Conservation (phyloP, 129 eudicot genomes). For the Centrapalus pauciflorus region DNA sequence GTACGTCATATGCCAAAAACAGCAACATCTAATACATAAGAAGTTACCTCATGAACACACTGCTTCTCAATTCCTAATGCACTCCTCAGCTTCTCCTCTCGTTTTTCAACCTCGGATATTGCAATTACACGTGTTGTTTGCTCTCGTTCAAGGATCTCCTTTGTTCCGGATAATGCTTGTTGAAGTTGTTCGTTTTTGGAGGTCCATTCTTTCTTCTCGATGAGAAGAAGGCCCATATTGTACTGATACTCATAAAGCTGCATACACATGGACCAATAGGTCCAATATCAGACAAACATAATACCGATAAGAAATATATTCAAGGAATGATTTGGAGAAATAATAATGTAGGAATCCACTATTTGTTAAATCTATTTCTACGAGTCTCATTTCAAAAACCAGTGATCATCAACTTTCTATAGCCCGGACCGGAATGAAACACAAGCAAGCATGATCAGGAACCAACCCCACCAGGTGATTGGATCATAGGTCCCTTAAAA, state of each 20-base stretch:
- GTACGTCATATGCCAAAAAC: too few relatives aligned
- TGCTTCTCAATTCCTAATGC: slow-evolving; percentile 93
- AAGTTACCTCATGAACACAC: slow-evolving; percentile 74
- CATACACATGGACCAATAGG: slow-evolving; percentile 8
- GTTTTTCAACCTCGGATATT: slow-evolving; percentile 74
- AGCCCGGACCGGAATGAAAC: too few relatives aligned
- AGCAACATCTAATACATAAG: background rate
- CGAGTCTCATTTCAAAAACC: too few relatives aligned
- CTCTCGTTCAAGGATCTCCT: slow-evolving; percentile 69
- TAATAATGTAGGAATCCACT: too few relatives aligned
- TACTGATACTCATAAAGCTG: slow-evolving; percentile 97
- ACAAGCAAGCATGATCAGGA: too few relatives aligned
- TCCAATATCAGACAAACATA: too few relatives aligned
- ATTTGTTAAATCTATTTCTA: background rate
- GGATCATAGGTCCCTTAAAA: too few relatives aligned
- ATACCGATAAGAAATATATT: too few relatives aligned
- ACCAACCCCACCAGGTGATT: too few relatives aligned
- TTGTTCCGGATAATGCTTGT: slow-evolving; percentile 43
- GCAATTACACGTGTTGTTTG: slow-evolving; percentile 69
- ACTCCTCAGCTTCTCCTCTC: slow-evolving; percentile 83
- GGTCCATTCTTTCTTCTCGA: slow-evolving; percentile 87
- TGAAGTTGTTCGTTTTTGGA: slow-evolving; percentile 63
- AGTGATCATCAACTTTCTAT: too few relatives aligned
- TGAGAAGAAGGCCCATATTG: slow-evolving; percentile 94
- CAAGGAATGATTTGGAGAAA: too few relatives aligned